Base-by-base conservation (phyloP, 768 basidiomycete species). In the Peribolospora baueri region DNA sequence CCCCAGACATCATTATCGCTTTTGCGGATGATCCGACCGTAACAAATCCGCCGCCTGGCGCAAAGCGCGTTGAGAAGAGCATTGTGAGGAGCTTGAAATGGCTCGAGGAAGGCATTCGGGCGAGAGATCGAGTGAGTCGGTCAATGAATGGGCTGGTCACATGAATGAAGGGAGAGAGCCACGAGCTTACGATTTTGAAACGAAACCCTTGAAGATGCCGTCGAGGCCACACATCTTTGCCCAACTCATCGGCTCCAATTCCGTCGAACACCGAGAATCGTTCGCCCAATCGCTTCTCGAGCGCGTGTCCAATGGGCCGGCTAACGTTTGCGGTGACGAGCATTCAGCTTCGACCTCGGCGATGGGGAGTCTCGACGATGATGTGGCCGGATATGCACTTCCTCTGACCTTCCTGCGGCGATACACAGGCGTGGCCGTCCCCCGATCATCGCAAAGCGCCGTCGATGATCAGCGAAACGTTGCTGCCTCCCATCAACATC, bases 351-450 rank as follows among this genome's bases (percentile, higher is more conserved):
- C 36, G 11, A 50, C 49, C 37, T 37, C 49, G 70, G 72, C 4
- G 80, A 82, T 46, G 73, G 72, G 0, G 73, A 74, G 2, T 25
- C 71, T 86, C 5, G 80, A 85, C 63, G 76, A 82, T 1, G 80
- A 78, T 6, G 69, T 85, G 11, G 52, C 68, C 0, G 84, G 84
- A 3, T 85, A 86, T 62, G 68, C 72, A 7, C 74, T 84, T 60
- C 81, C 87, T 58, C 73, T 85, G 5, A 72, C 73, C 0, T 73
- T 79, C 7, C 57, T 76, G 47, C 64, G 66, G 58, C 63, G 61
- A 48, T 68, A 68, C 8, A 63, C 73, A 7, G 14, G 38, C 25
- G 25, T 25, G 25, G 25, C 25, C 25, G 1, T 25, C 25, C 25
- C 25, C 25, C 25, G 25, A 25, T 25, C 25, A 25, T 25, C 25